Evolutionary conservation across 1,139 yeast species (phyloP).

Genomic region (Trichomonascaceae sp.): DNA sequence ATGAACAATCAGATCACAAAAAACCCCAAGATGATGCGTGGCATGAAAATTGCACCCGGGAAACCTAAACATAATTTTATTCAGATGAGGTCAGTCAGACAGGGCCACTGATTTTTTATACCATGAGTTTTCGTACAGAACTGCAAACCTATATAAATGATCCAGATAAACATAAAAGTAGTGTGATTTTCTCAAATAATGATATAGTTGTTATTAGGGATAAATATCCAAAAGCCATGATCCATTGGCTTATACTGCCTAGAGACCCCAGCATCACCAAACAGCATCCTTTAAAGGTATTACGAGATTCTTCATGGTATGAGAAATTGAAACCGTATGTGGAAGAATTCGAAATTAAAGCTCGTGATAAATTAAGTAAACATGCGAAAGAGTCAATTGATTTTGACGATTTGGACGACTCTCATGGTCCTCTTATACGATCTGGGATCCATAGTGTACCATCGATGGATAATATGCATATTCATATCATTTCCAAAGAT

Average conservation of each 20-base stretch:
- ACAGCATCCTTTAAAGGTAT: constrained; percentile 50
- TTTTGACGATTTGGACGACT: constrained; percentile 1
- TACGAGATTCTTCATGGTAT: constrained; percentile 37
- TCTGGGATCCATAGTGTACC: constrained; percentile 71
- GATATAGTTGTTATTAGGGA: constrained; percentile 55
- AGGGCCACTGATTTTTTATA: background rate
- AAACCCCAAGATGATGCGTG: background rate
- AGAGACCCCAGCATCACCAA: constrained; percentile 38
- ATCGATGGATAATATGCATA: constrained; percentile 60
- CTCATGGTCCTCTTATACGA: constrained; percentile 33
- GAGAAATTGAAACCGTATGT: constrained; percentile 37
- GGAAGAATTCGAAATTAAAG: constrained; percentile 38
- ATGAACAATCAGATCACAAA: background rate
- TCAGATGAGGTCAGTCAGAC: background rate
- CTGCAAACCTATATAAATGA: constrained; percentile 32
- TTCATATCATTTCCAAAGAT: constrained; percentile 68
- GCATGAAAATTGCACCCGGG: background rate
- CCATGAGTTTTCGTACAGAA: constrained; percentile 13
- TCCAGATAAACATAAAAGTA: constrained; percentile 31
- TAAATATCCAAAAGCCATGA: constrained; percentile 54
- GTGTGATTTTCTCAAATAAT: constrained; percentile 42
- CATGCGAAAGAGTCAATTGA: constrained; percentile 1
- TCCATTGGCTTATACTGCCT: constrained; percentile 62
- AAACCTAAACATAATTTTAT: background rate
- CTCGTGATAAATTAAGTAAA: constrained; percentile 34